Percentiles rank a stretch among this genome's conserved stretches.
phyloP scores from a whole-genome alignment of 768 basidiomycete genomes.

The Lentinus brumalis region DNA sequence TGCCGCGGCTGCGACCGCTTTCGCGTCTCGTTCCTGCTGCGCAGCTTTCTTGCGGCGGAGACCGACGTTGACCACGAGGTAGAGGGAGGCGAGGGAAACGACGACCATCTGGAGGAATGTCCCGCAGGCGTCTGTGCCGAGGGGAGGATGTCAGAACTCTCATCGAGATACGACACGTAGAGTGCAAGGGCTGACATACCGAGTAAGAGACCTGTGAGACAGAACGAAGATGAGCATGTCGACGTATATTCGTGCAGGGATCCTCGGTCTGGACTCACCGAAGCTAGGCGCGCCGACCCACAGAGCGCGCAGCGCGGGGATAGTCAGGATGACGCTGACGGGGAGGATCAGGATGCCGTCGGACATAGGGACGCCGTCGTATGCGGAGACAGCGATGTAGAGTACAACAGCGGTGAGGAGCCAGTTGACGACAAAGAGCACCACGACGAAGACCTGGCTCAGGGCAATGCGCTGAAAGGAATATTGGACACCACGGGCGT shows the following conservation, averaged over 20 bases:
- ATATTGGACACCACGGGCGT: conserved; percentile 5
- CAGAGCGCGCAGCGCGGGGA: conserved; percentile 21
- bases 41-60: conserved; percentile 10
- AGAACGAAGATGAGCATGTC: not conserved
- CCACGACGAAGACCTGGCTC: conserved; percentile 22
- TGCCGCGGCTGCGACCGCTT: not conserved
- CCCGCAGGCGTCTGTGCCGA: conserved; percentile 15
- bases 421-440: conserved; percentile 24
- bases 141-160: not conserved
- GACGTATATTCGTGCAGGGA: not conserved
- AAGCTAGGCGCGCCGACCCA: conserved; percentile 23
- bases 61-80: conserved; percentile 20
- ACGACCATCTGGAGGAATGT: conserved; percentile 25
- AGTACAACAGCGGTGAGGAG: conserved; percentile 20
- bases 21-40: not conserved
- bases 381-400: conserved; percentile 21
- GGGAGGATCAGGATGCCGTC: conserved; percentile 22
- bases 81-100: conserved; percentile 22
- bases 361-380: conserved; percentile 13
- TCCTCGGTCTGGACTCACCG: conserved; percentile 10
- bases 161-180: not conserved
- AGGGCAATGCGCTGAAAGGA: conserved; percentile 12
- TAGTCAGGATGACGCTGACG: conserved; percentile 24
- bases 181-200: conserved; percentile 6
- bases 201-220: conserved; percentile 16